Conservation (phyloP, 2,329 filamentous ascomycete genomes). For the Fusarium bulbicola region DNA sequence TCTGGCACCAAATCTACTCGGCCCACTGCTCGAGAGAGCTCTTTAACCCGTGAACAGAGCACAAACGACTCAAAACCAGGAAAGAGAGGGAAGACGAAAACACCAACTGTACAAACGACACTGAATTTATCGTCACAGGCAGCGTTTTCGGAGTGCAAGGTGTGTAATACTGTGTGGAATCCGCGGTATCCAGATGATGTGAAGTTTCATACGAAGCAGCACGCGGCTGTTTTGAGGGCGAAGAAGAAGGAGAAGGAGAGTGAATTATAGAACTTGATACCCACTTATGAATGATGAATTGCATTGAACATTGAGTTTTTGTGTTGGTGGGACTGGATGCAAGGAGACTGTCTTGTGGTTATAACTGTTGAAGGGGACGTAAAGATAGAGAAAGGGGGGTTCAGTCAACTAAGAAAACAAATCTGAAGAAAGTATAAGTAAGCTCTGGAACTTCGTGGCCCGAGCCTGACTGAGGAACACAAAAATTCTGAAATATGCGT, state of each 20-base stretch:
- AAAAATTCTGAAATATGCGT: rapidly evolving
- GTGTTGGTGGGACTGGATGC: not conserved
- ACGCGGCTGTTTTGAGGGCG: conserved; percentile 46
- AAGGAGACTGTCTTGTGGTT: rapidly evolving
- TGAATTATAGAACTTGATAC: conserved; percentile 40
- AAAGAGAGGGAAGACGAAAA: conserved; percentile 35
- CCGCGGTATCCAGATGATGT: conserved; percentile 55
- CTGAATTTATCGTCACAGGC: conserved; percentile 55
- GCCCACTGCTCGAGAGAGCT: not conserved
- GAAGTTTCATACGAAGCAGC: conserved; percentile 53
- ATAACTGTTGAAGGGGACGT: rapidly evolving
- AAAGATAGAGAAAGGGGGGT: no score
- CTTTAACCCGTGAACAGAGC: not conserved
- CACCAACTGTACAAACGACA: conserved; percentile 51
- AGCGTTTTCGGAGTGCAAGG: conserved; percentile 54
- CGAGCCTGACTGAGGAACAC: not conserved
- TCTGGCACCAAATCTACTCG: not conserved
- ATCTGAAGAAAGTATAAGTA: rapidly evolving
- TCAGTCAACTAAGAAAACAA: not conserved
- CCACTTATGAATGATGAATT: conserved; percentile 30
- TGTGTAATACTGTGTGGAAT: conserved; percentile 56
- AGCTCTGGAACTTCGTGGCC: rapidly evolving
- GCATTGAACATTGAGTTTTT: not conserved
- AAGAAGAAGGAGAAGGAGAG: conserved; percentile 39
- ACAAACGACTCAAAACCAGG: conserved; percentile 24